A percentile compares a stretch with the other conserved stretches of the same genome.
Conservation (phyloP, 1,284 basidiomycete genomes). For the Puccinia triticina region DNA sequence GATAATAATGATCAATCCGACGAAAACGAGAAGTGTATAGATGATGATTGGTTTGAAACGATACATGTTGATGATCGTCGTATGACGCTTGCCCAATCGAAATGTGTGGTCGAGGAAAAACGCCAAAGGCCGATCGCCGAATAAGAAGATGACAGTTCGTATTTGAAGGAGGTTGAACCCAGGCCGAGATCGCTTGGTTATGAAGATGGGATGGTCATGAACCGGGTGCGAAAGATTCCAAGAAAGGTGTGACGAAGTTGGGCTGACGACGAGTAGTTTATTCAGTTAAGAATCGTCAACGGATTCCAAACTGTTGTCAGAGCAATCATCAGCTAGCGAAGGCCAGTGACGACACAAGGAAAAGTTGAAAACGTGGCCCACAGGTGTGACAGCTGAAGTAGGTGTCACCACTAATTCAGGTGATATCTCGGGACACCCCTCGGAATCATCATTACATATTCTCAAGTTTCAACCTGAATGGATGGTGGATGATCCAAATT, state of each 20-base stretch:
- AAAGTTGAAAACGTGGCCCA: background rate
- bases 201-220: background rate
- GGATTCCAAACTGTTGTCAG: background rate
- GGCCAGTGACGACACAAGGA: background rate
- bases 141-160: background rate
- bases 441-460: too few species aligned
- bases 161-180: background rate
- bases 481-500: too few species aligned
- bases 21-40: background rate
- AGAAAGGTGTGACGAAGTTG: conserved; percentile 3
- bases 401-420: background rate
- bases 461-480: too few species aligned
- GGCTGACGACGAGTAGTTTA: conserved; percentile 1
- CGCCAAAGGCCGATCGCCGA: background rate
- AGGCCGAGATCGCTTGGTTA: background rate
- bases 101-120: background rate
- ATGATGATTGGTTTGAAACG: conserved; percentile 22
- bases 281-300: too few species aligned
- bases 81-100: conserved; percentile 6
- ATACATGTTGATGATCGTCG: background rate
- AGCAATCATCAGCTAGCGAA: background rate
- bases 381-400: background rate
- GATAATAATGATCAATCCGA: conserved; percentile 18
- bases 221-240: conserved; percentile 1
- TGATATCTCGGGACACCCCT: background rate